Evolutionary conservation across 371 early-diverging fungal species (phyloP), one percentile per base, ranked within the genome.

Genomic region (Circinella minor): DNA sequence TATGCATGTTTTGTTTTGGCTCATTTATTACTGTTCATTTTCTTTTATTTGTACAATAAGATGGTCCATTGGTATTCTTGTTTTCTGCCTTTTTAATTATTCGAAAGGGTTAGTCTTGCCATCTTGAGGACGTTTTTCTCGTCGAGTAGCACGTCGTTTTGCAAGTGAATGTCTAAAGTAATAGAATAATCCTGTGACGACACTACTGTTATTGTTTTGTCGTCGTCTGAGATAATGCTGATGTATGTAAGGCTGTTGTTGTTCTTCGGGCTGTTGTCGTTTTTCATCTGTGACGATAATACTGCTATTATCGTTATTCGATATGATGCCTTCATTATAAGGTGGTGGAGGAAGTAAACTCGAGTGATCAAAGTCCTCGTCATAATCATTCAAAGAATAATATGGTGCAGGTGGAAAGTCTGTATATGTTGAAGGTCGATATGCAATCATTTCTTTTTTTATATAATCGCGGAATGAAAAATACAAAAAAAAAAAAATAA

Each of bases 71-170:
- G 9, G 47, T 9, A 9, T 15, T 47, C 15, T 47, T 15, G 47
- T 15, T 47, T 11, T 0, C 15, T 51, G 8, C 6, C 14, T 51
- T 43, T 6, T 43, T 43, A 39, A 3, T 68, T 61, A 69, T 34
- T 69, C 69, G 38, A 69, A 49, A n/a, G 69, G 69, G 15, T 69
- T 69, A 4, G 69, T 69, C 43, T 69, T 69, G 36, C 69, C 69
- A 55, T 69, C 69, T 47, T 69, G 69, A 1, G 69, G 69, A 17
- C 61, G 51, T 34, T 69, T 69, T 39, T 69, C 63, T 18, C 63
- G 62, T 54, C 65, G 49, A 51, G 36, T 65, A 18, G 65, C 54
- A 17, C 65, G 65, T 27, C 65, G 49, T 18, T 37, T 14, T 4
- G 48, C 51, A 18, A 59, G n/a, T 20, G 49, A 67, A 34, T 59